Evolutionary conservation across 1,284 basidiomycete genomes (phyloP).

Genomic region (Cryptococcus jaspeensis): DNA sequence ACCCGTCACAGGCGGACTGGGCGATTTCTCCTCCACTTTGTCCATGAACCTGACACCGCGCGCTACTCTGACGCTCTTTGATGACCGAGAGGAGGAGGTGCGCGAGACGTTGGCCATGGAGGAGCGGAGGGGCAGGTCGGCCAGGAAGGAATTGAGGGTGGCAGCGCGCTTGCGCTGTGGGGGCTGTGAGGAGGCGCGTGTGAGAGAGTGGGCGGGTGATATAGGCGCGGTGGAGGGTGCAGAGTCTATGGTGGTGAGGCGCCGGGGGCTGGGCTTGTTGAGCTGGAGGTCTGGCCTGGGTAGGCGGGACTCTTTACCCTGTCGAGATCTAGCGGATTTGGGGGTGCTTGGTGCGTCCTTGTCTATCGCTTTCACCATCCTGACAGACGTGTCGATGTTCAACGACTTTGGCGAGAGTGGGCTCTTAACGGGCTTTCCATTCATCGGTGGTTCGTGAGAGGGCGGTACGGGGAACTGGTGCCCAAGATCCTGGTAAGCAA

Average conservation of each 20-base stretch:
- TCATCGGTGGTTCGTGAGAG: neutral
- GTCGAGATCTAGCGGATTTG: neutral
- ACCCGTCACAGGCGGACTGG: neutral
- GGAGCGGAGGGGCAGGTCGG: neutral
- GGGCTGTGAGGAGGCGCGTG: neutral
- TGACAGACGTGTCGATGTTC: neutral
- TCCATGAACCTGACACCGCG: slow-evolving; percentile 30
- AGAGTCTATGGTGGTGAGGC: neutral
- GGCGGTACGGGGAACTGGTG: slow-evolving; percentile 14
- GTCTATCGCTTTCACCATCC: neutral
- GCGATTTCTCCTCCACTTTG: slow-evolving; percentile 8
- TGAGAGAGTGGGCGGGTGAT: neutral
- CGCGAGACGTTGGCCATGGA: slow-evolving; percentile 1
- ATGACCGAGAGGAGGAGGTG: slow-evolving; percentile 7
- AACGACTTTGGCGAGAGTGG: neutral
- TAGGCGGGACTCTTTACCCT: neutral
- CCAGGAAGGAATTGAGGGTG: neutral
- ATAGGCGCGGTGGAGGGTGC: neutral
- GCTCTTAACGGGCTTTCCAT: neutral
- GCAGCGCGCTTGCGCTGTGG: slow-evolving; percentile 5
- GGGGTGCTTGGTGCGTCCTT: neutral
- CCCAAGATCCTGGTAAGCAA: slow-evolving; percentile 10
- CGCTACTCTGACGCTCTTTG: slow-evolving; percentile 5
- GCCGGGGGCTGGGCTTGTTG: neutral
- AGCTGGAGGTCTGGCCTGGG: neutral